A percentile compares a stretch with the other conserved stretches of the same genome.
These are phyloP conservation scores for Fusarium sp. DNA, from an alignment of 2,329 filamentous ascomycete species.

Conservation along the genomic window DNA sequence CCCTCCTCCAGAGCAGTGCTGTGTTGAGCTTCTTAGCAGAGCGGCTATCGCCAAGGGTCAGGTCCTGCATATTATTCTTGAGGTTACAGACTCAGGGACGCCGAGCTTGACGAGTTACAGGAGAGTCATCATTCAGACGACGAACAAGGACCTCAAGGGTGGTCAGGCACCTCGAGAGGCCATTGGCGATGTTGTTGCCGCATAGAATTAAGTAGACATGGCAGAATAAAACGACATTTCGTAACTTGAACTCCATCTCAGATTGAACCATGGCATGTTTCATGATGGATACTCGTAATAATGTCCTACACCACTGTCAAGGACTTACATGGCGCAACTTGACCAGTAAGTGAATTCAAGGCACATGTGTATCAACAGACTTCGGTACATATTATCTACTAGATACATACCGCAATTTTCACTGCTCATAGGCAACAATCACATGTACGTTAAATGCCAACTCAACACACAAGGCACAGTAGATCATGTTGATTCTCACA, in stretches of 20 bases:
- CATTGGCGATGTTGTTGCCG: constrained; percentile 20
- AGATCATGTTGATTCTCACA: neutral
- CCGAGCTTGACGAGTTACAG: constrained; percentile 60
- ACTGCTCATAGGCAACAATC: too few species aligned
- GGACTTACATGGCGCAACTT: neutral
- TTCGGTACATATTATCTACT: neutral
- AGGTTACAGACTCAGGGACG: constrained; percentile 58
- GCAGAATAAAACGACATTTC: neutral
- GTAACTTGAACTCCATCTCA: neutral
- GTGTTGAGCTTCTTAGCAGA: constrained; percentile 47
- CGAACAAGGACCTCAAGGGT: constrained; percentile 47
- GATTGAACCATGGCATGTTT: neutral
- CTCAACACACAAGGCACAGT: neutral
- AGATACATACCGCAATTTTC: neutral
- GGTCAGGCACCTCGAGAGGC: constrained; percentile 20
- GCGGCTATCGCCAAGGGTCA: constrained; percentile 54
- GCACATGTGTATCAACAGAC: neutral
- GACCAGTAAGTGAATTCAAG: neutral
- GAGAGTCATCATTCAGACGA: constrained; percentile 53
- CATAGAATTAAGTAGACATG: neutral
- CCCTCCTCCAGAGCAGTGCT: constrained; percentile 54
- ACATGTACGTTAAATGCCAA: neutral
- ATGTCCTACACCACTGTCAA: neutral
- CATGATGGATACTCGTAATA: neutral
- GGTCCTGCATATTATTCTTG: constrained; percentile 61